A percentile compares a stretch with the other conserved stretches of the same genome.
These are phyloP conservation scores for Zygoascus sp. DNA, from an alignment of 1,139 yeast species.

Conservation along the genomic window DNA sequence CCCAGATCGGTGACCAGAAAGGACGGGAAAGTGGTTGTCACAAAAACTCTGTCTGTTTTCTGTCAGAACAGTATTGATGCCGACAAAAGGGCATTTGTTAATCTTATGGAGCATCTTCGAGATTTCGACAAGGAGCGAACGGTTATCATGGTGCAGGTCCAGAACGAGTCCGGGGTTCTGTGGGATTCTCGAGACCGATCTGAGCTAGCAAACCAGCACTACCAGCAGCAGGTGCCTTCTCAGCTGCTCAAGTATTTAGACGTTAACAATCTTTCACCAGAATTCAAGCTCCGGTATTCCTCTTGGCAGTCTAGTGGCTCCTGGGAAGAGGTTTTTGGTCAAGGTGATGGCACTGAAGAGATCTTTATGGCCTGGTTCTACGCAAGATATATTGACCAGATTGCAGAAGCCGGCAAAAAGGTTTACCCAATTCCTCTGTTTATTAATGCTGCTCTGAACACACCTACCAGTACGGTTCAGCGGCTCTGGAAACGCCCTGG, in stretches of 20 bases:
- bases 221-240: constrained; percentile 5
- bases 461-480: constrained; percentile 5
- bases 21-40: constrained; percentile 13
- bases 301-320: not conserved
- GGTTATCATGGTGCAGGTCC: constrained; percentile 18
- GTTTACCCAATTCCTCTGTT: constrained; percentile 14
- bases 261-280: not conserved
- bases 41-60: constrained; percentile 18
- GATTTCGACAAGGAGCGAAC: constrained; percentile 15
- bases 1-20: constrained; percentile 12
- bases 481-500: constrained; percentile 14
- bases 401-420: constrained; percentile 14
- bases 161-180: constrained; percentile 19
- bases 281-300: constrained; percentile 1
- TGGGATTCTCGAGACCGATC: constrained; percentile 18
- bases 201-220: constrained; percentile 2
- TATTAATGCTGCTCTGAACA: constrained; percentile 14
- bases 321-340: constrained; percentile 17
- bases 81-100: constrained; percentile 16
- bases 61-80: constrained; percentile 14
- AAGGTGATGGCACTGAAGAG: constrained; percentile 15
- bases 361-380: constrained; percentile 18
- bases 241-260: not conserved
- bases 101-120: constrained; percentile 16
- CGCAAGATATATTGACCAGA: constrained; percentile 14